Evolutionary conservation across 176 grass and related monocot genomes (phyloP).

Genomic region (Themeda triandra): DNA sequence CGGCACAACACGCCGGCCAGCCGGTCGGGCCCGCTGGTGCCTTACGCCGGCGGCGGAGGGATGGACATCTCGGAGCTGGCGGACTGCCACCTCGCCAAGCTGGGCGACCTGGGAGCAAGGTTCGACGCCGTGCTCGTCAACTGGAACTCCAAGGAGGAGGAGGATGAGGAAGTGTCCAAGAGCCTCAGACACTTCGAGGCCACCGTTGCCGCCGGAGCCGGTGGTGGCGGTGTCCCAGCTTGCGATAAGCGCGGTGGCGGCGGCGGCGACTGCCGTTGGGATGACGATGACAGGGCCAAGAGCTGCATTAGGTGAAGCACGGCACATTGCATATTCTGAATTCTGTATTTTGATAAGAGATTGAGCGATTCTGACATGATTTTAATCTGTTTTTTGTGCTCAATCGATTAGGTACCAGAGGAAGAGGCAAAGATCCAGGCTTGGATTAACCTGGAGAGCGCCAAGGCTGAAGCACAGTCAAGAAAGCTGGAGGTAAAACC

Average conservation of each 20-base stretch:
- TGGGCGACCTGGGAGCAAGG: conserved; percentile 65
- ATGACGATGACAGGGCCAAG: conserved; percentile 89
- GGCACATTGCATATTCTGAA: not conserved
- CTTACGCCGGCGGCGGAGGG: conserved; percentile 37
- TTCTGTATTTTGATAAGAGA: not conserved
- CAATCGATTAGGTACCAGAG: conserved; percentile 67
- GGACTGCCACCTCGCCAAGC: conserved; percentile 80
- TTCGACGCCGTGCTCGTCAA: conserved; percentile 64
- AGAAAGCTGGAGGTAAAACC: conserved; percentile 87
- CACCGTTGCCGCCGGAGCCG: not conserved
- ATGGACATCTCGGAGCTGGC: conserved; percentile 63
- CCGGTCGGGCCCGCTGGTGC: conserved; percentile 73
- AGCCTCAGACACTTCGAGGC: conserved; percentile 86
- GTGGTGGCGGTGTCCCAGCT: not conserved
- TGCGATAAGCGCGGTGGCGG: conserved; percentile 49
- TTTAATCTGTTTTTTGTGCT: conserved; percentile 15
- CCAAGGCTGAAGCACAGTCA: conserved; percentile 94
- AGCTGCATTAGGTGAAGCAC: conserved; percentile 73
- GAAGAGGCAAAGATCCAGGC: conserved; percentile 97
- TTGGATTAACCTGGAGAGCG: conserved; percentile 93
- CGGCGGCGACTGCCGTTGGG: conserved; percentile 62
- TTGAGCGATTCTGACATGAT: not conserved
- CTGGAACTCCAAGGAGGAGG: conserved; percentile 94
- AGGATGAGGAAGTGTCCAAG: conserved; percentile 89
- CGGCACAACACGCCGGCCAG: conserved; percentile 87